Evolutionary conservation across 2,329 filamentous ascomycete genomes (phyloP), one percentile per base, ranked within the genome.

Genomic region (Pseudogymnoascus verrucosus): DNA sequence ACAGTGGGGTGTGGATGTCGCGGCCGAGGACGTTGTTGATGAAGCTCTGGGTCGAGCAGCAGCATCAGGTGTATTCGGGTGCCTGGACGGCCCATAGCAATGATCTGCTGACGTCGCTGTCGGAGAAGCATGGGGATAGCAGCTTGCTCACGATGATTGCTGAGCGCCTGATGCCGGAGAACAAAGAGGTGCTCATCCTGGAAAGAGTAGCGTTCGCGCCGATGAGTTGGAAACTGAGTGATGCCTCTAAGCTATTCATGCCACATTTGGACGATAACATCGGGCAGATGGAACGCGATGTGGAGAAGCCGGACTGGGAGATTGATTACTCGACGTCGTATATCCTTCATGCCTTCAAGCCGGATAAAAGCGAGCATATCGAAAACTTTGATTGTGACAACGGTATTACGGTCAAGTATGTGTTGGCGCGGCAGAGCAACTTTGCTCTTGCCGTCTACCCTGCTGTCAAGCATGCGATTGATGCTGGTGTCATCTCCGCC

Each of bases 251-350:
- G 10, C 37, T 67, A 8, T 62, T 62, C 57, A 39, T 47, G 26
- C 64, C 64, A 5, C 63, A 64, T 19, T 57, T 63, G 26, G n/a
- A 42, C 14, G 62, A 63, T n/a, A 19, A 51, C 16, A 19, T 61
- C 19, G 31, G 28, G 37, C 39, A 34, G 65, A 60, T 57, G 42
- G 39, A 62, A 59, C 59, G 42, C 44, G 26, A 63, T 28, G 64
- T 67, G 64, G 28, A 54, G 59, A 63, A 47, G 39, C 67, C 69
- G 60, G 59, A 65, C 5, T 67, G 64, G 67, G 67, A 70, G 64
- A 66, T 69, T n/a, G 70, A 71, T 47, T 70, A 71, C 28, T 71
- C 69, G n/a, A 63, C 65, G 21, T 67, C 68, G 21, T 71, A 71
- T 51, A 63, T 71, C 14, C 39, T 71, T 16, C 70, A 71, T 37